phyloP scores from a whole-genome alignment of 345 rosid species.

The Mercurialis annua region DNA sequence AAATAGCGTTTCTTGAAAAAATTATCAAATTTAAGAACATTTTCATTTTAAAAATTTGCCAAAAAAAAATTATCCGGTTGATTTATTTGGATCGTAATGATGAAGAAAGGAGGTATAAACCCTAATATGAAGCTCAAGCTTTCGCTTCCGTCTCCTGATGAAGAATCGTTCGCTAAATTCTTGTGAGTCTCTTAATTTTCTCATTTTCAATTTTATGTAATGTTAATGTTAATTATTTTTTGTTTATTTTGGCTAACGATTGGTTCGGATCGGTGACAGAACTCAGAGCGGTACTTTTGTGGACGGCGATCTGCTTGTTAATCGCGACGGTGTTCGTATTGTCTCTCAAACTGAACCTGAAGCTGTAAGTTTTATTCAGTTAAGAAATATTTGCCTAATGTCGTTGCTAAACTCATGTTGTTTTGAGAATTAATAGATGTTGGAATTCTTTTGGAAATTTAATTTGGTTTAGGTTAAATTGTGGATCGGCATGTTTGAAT shows the following conservation, averaged over 20 bases:
- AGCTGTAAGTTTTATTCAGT: constrained; percentile 55
- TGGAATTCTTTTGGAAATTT: too few species aligned
- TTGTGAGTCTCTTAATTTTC: constrained; percentile 38
- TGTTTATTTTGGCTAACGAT: not conserved
- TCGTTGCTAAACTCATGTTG: too few species aligned
- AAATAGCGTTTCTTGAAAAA: too few species aligned
- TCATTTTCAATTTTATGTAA: not conserved
- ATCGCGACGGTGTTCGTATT: constrained; percentile 82
- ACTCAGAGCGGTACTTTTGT: constrained; percentile 85
- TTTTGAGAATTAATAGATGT: too few species aligned
- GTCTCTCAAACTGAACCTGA: constrained; percentile 51
- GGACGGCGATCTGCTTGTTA: constrained; percentile 94
- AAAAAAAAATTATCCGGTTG: too few species aligned
- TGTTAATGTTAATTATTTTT: too few species aligned
- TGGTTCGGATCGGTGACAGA: constrained; percentile 31
- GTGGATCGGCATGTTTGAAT: not conserved
- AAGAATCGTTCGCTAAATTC: constrained; percentile 57
- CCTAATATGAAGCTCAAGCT: constrained; percentile 44
- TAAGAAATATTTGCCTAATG: too few species aligned
- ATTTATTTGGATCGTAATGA: too few species aligned
- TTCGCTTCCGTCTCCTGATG: constrained; percentile 50
- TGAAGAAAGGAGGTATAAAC: constrained; percentile 68
- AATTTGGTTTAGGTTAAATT: too few species aligned
- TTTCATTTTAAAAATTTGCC: too few species aligned
- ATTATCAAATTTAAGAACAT: too few species aligned